Evolutionary conservation across 2,329 filamentous ascomycete genomes (phyloP).

Genomic region (Pseudocercospora eumusae): DNA sequence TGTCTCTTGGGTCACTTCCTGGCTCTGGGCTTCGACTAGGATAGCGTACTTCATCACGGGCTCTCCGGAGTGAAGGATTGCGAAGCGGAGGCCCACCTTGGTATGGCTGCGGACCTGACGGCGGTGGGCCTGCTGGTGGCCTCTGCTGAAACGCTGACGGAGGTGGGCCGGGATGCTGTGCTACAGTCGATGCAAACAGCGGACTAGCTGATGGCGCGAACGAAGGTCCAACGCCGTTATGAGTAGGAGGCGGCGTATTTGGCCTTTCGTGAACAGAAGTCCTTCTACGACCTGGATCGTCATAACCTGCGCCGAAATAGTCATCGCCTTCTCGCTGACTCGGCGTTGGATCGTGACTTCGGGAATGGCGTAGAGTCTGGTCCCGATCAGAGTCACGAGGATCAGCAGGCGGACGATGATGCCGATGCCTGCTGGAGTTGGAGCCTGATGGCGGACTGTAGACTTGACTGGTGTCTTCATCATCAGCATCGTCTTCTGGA

Average conservation of each 20-base stretch:
- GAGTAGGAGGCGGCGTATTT: slow-evolving; percentile 25
- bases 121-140: slow-evolving; percentile 9
- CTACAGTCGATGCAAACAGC: slow-evolving; percentile 44
- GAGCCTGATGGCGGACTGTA: slow-evolving; percentile 28
- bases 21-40: slow-evolving; percentile 25
- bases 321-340: slow-evolving; percentile 37
- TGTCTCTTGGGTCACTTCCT: slow-evolving; percentile 11
- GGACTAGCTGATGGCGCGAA: slow-evolving; percentile 51
- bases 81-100: slow-evolving; percentile 23
- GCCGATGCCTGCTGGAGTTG: slow-evolving; percentile 24
- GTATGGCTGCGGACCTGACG: slow-evolving; percentile 16
- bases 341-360: slow-evolving; percentile 46
- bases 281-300: slow-evolving; percentile 22
- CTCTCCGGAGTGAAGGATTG: slow-evolving; percentile 25
- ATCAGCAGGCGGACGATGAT: slow-evolving; percentile 20
- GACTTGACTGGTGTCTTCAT: slow-evolving; percentile 21
- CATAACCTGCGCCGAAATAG: slow-evolving; percentile 26
- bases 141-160: slow-evolving; percentile 17
- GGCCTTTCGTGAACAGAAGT: slow-evolving; percentile 28
- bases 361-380: slow-evolving; percentile 44
- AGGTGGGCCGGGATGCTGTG: slow-evolving; percentile 23
- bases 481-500: slow-evolving; percentile 26
- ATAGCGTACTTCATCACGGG: slow-evolving; percentile 22
- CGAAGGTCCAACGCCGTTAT: slow-evolving; percentile 32
- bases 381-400: slow-evolving; percentile 22